Evolutionary conservation across 139 green algal genomes (phyloP), one percentile per base, ranked within the genome.

Genomic region (Ettlia oleoabundans): DNA sequence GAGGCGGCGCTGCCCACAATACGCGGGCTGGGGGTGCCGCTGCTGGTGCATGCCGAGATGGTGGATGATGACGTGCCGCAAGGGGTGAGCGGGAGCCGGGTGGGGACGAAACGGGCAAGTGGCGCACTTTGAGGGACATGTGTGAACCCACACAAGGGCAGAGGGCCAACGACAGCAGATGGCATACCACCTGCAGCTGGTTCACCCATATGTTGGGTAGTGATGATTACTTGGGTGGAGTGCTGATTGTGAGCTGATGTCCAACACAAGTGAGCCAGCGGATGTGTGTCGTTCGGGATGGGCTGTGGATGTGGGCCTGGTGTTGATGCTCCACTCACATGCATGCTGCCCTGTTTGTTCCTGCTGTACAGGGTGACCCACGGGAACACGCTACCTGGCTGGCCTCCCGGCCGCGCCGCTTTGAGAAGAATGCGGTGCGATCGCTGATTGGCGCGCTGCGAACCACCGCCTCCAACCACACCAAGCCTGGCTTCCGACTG

Each of bases 1-100:
- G 87, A 75, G 0, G 85, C 85, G 2, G 93, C 92, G 15, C 82
- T 98, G 68, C 92, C 92, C 8, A 71, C 94, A 22, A 68, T 98
- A 28, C 90, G 91, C 75, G 37, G 47, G 3, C 74, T 87, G 37
- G 94, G 93, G 5, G 89, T 92, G 41, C 94, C 94, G 0, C 86
- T 93, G 47, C 89, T 93, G 58, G 83, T 97, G 30, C 94, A 98
- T 81, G 94, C 94, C 1, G 95, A 98, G 89, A 51, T 95, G 22
- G 87, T 89, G 28, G 76, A 86, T 42, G 82, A 83, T 63, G 82
- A 90, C 28, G 53, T 87, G 24, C 58, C 75, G 18, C 10, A 42
- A 10, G 52, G 52, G 55, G 74, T 88, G 35, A 64, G 85, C 26
- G 43, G 2, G 58, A 19, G 15, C 32, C 30, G 40, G 47, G 7